phyloP scores from a whole-genome alignment of 2,329 filamentous ascomycete species.

The Fusarium camptoceras region DNA sequence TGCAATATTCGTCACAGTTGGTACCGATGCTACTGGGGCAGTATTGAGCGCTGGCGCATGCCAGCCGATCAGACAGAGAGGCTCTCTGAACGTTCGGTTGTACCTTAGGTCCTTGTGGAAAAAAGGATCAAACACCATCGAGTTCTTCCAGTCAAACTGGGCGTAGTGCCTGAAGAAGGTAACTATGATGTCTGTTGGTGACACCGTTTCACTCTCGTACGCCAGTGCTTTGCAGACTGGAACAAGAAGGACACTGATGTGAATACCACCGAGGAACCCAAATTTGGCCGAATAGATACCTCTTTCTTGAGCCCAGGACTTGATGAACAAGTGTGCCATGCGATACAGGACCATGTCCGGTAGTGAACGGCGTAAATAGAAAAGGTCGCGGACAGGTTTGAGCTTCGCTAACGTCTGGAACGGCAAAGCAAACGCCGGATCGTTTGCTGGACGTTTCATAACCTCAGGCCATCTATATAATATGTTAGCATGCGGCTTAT shows the following conservation, averaged over 20 bases:
- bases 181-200: slow-evolving; percentile 63
- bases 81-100: slow-evolving; percentile 66
- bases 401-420: slow-evolving; percentile 69
- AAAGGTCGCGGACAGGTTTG: slow-evolving; percentile 72
- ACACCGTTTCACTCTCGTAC: slow-evolving; percentile 51
- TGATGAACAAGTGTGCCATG: slow-evolving; percentile 69
- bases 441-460: slow-evolving; percentile 60
- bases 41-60: slow-evolving; percentile 72
- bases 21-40: slow-evolving; percentile 63
- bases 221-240: slow-evolving; percentile 68
- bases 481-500: neutral
- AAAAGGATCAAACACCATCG: slow-evolving; percentile 69
- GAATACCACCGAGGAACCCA: slow-evolving; percentile 73
- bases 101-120: slow-evolving; percentile 67
- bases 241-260: slow-evolving; percentile 71
- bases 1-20: slow-evolving; percentile 64
- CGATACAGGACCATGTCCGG: slow-evolving; percentile 70
- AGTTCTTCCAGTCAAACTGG: slow-evolving; percentile 66
- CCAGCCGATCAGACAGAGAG: slow-evolving; percentile 72
- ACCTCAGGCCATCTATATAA: slow-evolving; percentile 58
- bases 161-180: slow-evolving; percentile 75
- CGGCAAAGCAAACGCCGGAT: slow-evolving; percentile 67
- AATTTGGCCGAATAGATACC: slow-evolving; percentile 75
- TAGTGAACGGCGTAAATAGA: slow-evolving; percentile 69
- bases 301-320: slow-evolving; percentile 69